These are phyloP conservation scores for Berberis vulgaris DNA, from an alignment of 164 flowering plant genomes.

Conservation along the genomic window DNA sequence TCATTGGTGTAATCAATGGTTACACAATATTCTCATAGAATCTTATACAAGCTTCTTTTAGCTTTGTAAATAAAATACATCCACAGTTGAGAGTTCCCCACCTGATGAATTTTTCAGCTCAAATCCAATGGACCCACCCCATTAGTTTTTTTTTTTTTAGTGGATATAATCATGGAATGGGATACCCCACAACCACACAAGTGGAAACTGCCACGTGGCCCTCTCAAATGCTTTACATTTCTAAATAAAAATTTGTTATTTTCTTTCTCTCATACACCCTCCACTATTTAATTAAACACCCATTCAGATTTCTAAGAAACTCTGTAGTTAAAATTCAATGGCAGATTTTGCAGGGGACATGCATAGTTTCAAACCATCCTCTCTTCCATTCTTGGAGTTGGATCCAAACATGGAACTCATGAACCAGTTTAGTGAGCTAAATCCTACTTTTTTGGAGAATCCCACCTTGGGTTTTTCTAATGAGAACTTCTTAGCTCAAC, in stretches of 20 bases:
- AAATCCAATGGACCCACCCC: too few relatives aligned
- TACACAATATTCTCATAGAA: too few relatives aligned
- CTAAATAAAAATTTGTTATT: not conserved
- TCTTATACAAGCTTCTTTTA: too few relatives aligned
- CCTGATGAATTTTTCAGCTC: too few relatives aligned
- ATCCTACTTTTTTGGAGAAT: constrained; percentile 15
- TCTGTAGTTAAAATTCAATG: constrained; percentile 14
- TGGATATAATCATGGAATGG: constrained; percentile 2
- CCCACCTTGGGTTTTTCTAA: constrained; percentile 16
- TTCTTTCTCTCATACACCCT: constrained; percentile 1
- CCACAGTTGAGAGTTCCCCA: too few relatives aligned
- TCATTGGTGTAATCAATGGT: too few relatives aligned
- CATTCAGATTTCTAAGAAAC: not conserved
- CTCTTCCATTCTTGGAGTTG: constrained; percentile 19
- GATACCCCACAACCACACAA: constrained; percentile 10
- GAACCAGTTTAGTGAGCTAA: constrained; percentile 15
- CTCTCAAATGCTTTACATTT: not conserved
- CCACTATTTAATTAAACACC: constrained; percentile 13
- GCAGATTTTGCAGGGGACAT: constrained; percentile 19
- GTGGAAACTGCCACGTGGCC: constrained; percentile 11
- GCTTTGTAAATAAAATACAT: too few relatives aligned
- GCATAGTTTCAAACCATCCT: constrained; percentile 24
- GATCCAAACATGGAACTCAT: constrained; percentile 28
- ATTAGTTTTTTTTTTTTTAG: too few relatives aligned
- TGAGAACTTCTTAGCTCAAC: constrained; percentile 17